A percentile compares a stretch with the other conserved stretches of the same genome.
Evolutionary conservation across 140 eudicot species (phyloP).

Genomic region (Cichorium intybus): DNA sequence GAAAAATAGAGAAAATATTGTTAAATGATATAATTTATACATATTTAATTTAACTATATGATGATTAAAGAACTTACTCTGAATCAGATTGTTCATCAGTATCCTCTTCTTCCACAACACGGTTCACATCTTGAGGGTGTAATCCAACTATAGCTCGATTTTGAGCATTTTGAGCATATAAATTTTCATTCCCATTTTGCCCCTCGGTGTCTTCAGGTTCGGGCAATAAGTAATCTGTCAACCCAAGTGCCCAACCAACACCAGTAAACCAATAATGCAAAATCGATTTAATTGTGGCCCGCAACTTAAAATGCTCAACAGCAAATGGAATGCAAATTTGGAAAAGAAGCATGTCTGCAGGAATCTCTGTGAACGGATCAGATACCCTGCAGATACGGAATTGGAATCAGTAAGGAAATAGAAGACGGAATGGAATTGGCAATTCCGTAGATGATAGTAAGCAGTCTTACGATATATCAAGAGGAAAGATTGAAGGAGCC

Average conservation of each 20-base stretch:
- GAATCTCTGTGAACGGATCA: constrained; percentile 95
- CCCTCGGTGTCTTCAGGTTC: constrained; percentile 59
- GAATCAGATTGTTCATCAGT: constrained; percentile 53
- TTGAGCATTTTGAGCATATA: constrained; percentile 44
- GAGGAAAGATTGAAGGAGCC: constrained; percentile 86
- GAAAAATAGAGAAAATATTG: background rate
- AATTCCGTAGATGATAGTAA: background rate
- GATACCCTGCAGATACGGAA: constrained; percentile 65
- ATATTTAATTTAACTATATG: too few species aligned
- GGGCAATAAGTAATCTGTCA: constrained; percentile 73
- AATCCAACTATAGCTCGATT: constrained; percentile 31
- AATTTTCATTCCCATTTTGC: constrained; percentile 48
- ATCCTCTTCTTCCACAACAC: constrained; percentile 42
- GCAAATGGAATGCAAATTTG: constrained; percentile 99
- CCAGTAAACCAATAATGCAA: constrained; percentile 91
- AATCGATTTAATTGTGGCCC: constrained; percentile 78
- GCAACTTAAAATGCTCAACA: constrained; percentile 81
- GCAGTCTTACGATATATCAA: constrained; percentile 61
- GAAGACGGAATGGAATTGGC: background rate
- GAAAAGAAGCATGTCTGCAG: constrained; percentile 94
- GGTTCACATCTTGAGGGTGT: constrained; percentile 38
- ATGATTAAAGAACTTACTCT: constrained; percentile 56
- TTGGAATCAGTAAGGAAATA: background rate
- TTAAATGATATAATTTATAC: background rate
- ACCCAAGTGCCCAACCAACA: constrained; percentile 93